These are phyloP conservation scores for Lepidium aucheri DNA, from an alignment of 345 rosid genomes.

Conservation along the genomic window DNA sequence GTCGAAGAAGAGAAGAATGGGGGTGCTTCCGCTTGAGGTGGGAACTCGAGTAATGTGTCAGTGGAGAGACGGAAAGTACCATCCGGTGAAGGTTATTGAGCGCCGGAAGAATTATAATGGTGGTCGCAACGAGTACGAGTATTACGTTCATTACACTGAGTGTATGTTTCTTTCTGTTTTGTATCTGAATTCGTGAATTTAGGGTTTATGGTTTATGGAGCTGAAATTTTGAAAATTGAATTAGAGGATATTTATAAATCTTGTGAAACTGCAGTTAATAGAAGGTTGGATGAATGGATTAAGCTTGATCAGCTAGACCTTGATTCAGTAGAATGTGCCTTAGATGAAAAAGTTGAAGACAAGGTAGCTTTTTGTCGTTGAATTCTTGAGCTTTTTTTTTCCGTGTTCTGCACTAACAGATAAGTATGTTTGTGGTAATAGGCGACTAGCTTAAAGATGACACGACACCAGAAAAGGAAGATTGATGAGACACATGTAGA, in stretches of 20 bases:
- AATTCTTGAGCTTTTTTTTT: not conserved
- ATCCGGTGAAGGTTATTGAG: constrained; percentile 93
- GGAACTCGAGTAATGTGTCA: constrained; percentile 97
- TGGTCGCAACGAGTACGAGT: constrained; percentile 75
- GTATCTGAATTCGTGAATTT: not conserved
- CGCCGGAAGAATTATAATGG: constrained; percentile 53
- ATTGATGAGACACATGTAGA: constrained; percentile 99
- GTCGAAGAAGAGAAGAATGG: constrained; percentile 50
- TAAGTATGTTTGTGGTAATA: constrained; percentile 6
- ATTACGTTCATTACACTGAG: constrained; percentile 95
- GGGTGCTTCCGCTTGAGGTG: constrained; percentile 78
- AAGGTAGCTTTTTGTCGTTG: constrained; percentile 44
- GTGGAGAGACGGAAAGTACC: constrained; percentile 94
- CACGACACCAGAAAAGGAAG: constrained; percentile 97
- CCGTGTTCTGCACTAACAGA: not conserved
- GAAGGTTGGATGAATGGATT: constrained; percentile 99
- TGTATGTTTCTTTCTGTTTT: constrained; percentile 39
- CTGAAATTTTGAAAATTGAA: not conserved
- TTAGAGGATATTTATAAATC: not conserved
- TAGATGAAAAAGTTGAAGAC: constrained; percentile 96
- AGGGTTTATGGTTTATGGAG: constrained; percentile 20
- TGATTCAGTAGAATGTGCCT: constrained; percentile 82
- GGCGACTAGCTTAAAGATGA: constrained; percentile 99
- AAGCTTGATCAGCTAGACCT: constrained; percentile 92
- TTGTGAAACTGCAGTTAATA: constrained; percentile 50